A percentile compares a stretch with the other conserved stretches of the same genome.
Conservation (phyloP, 2,329 filamentous ascomycete genomes). For the Bipolaris victoriae region DNA sequence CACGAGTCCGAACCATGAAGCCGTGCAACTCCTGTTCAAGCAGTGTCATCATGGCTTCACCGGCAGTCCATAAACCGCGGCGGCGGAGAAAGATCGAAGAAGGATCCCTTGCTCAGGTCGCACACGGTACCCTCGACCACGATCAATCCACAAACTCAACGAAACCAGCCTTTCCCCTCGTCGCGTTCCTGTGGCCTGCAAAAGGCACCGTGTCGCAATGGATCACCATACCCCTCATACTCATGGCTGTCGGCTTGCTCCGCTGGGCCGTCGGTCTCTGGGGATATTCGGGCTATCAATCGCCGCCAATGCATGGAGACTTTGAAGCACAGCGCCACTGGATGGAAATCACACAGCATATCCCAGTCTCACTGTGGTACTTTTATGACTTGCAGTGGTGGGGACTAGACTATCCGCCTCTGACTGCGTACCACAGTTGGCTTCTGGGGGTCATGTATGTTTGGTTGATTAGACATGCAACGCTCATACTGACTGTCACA, state of each 20-base stretch:
- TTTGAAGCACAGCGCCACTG: constrained; percentile 98
- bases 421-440: constrained; percentile 99
- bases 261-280: constrained; percentile 91
- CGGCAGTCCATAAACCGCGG: constrained; percentile 50
- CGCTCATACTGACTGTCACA: constrained; percentile 33
- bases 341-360: constrained; percentile 93
- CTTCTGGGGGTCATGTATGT: constrained; percentile 78
- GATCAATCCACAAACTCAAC: constrained; percentile 54
- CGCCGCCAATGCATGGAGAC: constrained; percentile 91
- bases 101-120: constrained; percentile 47
- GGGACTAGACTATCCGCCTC: constrained; percentile 95
- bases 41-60: constrained; percentile 39
- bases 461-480: not conserved
- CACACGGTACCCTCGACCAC: constrained; percentile 53
- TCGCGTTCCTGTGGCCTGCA: constrained; percentile 92
- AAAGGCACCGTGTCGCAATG: constrained; percentile 86
- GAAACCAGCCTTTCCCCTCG: constrained; percentile 82
- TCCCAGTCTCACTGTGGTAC: constrained; percentile 95
- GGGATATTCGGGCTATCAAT: constrained; percentile 88
- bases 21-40: constrained; percentile 7
- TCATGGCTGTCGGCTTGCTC: constrained; percentile 91
- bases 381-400: constrained; percentile 97
- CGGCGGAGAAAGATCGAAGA: constrained; percentile 53
- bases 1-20: constrained; percentile 15
- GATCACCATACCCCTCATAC: constrained; percentile 83